Percentiles rank a stretch among this genome's conserved stretches.
These are phyloP conservation scores for Curvularia lunata DNA, from an alignment of 2,329 filamentous ascomycete species.

Conservation along the genomic window DNA sequence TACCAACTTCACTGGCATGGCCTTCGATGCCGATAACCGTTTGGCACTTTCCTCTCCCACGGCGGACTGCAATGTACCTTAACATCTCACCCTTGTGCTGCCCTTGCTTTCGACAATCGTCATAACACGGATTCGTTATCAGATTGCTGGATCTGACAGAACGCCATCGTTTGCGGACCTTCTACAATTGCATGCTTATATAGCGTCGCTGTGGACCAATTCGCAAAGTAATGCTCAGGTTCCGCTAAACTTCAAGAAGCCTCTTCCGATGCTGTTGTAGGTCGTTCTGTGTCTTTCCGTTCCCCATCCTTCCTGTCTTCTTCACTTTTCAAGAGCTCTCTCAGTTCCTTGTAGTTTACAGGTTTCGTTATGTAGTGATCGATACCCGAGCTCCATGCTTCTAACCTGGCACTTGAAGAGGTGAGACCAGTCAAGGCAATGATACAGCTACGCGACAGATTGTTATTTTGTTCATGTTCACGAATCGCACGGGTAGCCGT, in stretches of 20 bases:
- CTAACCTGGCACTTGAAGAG: slow-evolving; percentile 30
- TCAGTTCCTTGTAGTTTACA: slow-evolving; percentile 36
- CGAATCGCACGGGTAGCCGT: slow-evolving; percentile 44
- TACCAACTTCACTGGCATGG: neutral
- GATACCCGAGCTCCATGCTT: slow-evolving; percentile 39
- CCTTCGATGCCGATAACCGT: neutral
- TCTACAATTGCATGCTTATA: neutral
- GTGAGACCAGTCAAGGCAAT: slow-evolving; percentile 43
- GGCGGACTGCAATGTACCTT: neutral
- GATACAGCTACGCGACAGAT: slow-evolving; percentile 24
- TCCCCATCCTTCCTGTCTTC: slow-evolving; percentile 5
- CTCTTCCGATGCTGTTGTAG: neutral
- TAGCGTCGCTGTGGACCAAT: neutral
- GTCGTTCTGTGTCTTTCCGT: neutral
- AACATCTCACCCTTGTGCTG: neutral
- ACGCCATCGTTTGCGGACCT: neutral
- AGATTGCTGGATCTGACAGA: neutral
- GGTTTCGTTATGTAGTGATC: slow-evolving; percentile 46
- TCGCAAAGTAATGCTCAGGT: neutral
- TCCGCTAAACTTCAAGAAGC: neutral
- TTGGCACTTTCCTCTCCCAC: neutral
- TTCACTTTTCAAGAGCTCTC: slow-evolving; percentile 22
- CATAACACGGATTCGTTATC: neutral
- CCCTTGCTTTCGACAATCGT: neutral
- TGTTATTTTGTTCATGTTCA: slow-evolving; percentile 31